phyloP scores from a whole-genome alignment of 805 yeast genomes.

The Vanderwaltozyma tropicalis region DNA sequence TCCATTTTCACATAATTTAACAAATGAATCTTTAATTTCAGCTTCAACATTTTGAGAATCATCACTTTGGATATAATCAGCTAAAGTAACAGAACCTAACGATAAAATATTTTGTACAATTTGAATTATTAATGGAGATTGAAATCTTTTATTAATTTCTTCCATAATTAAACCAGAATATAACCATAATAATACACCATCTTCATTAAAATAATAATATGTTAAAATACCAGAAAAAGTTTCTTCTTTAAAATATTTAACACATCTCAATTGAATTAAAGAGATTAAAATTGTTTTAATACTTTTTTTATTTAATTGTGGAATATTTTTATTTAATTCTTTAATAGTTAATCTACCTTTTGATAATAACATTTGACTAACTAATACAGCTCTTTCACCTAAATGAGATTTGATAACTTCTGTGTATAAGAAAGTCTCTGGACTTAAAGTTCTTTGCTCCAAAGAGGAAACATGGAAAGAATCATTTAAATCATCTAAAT shows the following conservation, averaged over 20 bases:
- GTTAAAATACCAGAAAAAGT: conserved; percentile 24
- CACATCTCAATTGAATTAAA: conserved; percentile 69
- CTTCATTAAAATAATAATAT: conserved; percentile 51
- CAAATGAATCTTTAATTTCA: conserved; percentile 31
- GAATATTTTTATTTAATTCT: conserved; percentile 38
- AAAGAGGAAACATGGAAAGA: conserved; percentile 16
- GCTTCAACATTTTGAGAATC: conserved; percentile 13
- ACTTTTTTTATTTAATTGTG: conserved; percentile 38
- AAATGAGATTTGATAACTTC: conserved; percentile 42
- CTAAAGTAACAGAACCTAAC: conserved; percentile 52
- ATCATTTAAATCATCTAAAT: background rate
- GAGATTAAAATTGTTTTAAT: conserved; percentile 64
- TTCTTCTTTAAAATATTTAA: conserved; percentile 49
- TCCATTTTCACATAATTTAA: conserved; percentile 37
- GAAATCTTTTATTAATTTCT: conserved; percentile 35
- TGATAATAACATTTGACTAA: conserved; percentile 51
- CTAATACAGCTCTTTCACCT: conserved; percentile 64
- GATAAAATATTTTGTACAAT: conserved; percentile 61
- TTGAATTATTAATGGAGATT: conserved; percentile 25
- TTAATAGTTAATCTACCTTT: conserved; percentile 54
- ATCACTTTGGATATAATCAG: conserved; percentile 36
- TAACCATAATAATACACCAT: conserved; percentile 51
- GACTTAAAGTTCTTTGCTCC: conserved; percentile 45
- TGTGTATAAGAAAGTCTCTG: conserved; percentile 50
- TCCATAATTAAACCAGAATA: conserved; percentile 70